Evolutionary conservation across 1,284 basidiomycete genomes (phyloP), one percentile per base, ranked within the genome.

Genomic region (Ceratobasidium sp.): DNA sequence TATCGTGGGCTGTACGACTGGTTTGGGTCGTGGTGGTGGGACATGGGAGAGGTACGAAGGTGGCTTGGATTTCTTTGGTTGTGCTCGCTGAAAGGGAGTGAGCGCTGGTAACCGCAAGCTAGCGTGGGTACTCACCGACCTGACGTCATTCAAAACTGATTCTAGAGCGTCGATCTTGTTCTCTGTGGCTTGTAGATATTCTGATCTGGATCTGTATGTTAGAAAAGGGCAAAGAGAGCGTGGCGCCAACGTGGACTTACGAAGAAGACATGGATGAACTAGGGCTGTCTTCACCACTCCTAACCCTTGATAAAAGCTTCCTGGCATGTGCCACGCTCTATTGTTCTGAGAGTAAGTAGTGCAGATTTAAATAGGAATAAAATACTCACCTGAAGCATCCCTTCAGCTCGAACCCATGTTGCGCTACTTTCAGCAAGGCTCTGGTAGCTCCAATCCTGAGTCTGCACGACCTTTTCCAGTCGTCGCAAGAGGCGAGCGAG

Each of bases 271-370:
- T 21, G 23, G n/a, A 21, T 25, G 57, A 33, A 49, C 64, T 58
- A 19, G 71, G 56, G 46, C 70, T 62, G 41, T 70, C 58, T 9
- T 81, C 81, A 69, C 83, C 79, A 21, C 80, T 72, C 73, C 86
- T 83, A 6, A 88, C 81, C 68, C 83, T 85, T 73, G 80, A 82
- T 52, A 90, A 73, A 42, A 90, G 76, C 71, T 81, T 80, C 57
- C 82, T 78, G 0, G 87, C 87, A 74, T 84, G 82, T 72, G 84
- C 84, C 8, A 89, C 78, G 79, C 83, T 86, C 89, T 91, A 71
- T n/a, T 14, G 56, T 33, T 33, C 11, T 36, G 33, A 5, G 14
- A n/a, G 53, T 54, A 66, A 6, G 5, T 46, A 6, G 4, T 14
- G 4, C 5, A 6, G 42, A 21, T 5, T 36, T 36, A 36, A 36